Evolutionary conservation across 2,329 filamentous ascomycete genomes (phyloP).

Genomic region (Penicillium expansum): DNA sequence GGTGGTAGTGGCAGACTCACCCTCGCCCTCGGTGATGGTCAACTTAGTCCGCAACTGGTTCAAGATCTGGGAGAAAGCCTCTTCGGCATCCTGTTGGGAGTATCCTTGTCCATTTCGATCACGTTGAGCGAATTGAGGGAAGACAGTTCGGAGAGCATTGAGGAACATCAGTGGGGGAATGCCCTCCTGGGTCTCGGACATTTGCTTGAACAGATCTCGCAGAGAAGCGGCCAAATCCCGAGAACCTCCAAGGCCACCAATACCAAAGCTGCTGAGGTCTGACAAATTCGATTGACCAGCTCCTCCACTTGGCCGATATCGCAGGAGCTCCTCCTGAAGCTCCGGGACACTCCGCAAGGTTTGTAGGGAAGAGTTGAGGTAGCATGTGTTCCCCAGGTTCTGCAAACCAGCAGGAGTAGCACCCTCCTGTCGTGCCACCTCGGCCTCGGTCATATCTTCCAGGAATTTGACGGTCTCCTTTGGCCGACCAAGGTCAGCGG

Average conservation of each 20-base stretch:
- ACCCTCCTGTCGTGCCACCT: conserved; percentile 76
- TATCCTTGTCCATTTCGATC: conserved; percentile 78
- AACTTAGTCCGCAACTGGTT: conserved; percentile 77
- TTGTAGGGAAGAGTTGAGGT: conserved; percentile 96
- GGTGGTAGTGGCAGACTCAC: conserved; percentile 48
- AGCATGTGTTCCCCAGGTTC: conserved; percentile 97
- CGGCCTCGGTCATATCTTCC: conserved; percentile 96
- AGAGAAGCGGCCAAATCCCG: conserved; percentile 74
- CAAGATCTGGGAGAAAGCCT: conserved; percentile 95
- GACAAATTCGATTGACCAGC: conserved; percentile 37
- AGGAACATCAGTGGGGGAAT: conserved; percentile 82
- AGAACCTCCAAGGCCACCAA: conserved; percentile 58
- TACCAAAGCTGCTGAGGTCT: conserved; percentile 53
- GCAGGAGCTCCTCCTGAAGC: conserved; percentile 72
- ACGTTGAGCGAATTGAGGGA: conserved; percentile 90
- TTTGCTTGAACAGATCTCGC: conserved; percentile 79
- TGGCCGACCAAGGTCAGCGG: conserved; percentile 64
- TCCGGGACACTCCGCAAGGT: conserved; percentile 85
- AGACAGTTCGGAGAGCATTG: conserved; percentile 71
- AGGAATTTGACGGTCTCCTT: conserved; percentile 82
- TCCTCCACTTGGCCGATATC: conserved; percentile 52
- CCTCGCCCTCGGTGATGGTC: conserved; percentile 56
- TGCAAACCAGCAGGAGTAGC: conserved; percentile 83
- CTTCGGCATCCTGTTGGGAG: conserved; percentile 98
- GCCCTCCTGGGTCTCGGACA: conserved; percentile 85